Percentiles rank a stretch among this genome's conserved stretches.
phyloP scores from a whole-genome alignment of 139 green algal genomes.

The Tetradesmus obliquus region DNA sequence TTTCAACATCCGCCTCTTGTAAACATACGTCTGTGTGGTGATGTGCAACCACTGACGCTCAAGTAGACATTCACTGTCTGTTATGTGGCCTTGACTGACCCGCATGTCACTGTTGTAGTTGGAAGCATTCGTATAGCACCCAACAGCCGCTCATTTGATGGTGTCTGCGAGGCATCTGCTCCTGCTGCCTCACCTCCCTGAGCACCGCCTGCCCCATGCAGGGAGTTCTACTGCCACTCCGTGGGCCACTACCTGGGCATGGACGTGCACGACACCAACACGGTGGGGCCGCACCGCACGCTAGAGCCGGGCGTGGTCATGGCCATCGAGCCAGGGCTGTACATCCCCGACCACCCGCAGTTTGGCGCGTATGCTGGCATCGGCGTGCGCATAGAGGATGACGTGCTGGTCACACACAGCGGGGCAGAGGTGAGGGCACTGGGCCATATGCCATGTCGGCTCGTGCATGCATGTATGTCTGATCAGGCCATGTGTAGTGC shows the following conservation, averaged over 20 bases:
- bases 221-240: constrained; percentile 81
- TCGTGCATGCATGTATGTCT: background rate
- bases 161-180: background rate
- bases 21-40: background rate
- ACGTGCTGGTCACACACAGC: constrained; percentile 70
- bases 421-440: constrained; percentile 28
- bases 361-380: constrained; percentile 68
- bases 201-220: background rate
- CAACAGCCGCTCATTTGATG: no score
- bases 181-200: background rate
- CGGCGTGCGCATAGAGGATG: constrained; percentile 88
- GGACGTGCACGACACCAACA: constrained; percentile 85
- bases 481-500: background rate
- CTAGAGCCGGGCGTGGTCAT: constrained; percentile 76
- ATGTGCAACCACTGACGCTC: background rate
- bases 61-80: no score
- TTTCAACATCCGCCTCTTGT: background rate
- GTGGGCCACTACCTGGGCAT: constrained; percentile 84
- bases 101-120: no score
- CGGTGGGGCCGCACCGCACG: constrained; percentile 64
- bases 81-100: no score
- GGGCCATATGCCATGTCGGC: background rate
- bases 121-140: no score
- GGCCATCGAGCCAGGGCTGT: constrained; percentile 90
- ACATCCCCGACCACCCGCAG: constrained; percentile 77